Conservation (phyloP, 176 grass and related monocot genomes). For the Aegilops sharonensis region DNA sequence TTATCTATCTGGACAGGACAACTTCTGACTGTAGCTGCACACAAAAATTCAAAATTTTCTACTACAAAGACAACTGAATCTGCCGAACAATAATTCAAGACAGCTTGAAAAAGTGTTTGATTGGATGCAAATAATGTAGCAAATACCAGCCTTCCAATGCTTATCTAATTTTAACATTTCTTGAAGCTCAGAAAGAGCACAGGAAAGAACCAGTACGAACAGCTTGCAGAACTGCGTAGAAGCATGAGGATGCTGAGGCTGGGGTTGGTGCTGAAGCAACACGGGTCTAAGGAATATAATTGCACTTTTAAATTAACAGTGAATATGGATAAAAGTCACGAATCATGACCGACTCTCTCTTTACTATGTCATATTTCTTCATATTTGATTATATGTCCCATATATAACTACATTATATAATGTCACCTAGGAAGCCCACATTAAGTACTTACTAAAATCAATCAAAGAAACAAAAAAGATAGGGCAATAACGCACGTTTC, state of each 20-base stretch:
- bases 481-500: constrained; percentile 19
- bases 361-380: neutral
- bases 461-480: constrained; percentile 32
- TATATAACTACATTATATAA: constrained; percentile 19
- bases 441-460: constrained; percentile 11
- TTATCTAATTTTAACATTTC: neutral
- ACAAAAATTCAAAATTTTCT: neutral
- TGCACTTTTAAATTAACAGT: neutral
- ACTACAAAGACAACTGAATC: neutral
- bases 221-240: neutral
- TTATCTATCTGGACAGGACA: neutral
- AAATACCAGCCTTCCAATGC: neutral
- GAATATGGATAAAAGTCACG: neutral
- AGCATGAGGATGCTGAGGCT: neutral
- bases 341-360: neutral
- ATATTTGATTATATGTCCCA: constrained; percentile 18
- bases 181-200: constrained; percentile 6
- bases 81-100: neutral
- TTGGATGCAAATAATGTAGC: neutral
- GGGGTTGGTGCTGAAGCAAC: neutral
- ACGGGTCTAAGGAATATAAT: neutral
- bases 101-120: neutral
- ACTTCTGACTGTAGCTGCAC: neutral
- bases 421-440: neutral
- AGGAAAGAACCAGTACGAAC: neutral